Evolutionary conservation across 192 early-diverging fungal species (phyloP).

Genomic region (Linnemannia schmuckeri): DNA sequence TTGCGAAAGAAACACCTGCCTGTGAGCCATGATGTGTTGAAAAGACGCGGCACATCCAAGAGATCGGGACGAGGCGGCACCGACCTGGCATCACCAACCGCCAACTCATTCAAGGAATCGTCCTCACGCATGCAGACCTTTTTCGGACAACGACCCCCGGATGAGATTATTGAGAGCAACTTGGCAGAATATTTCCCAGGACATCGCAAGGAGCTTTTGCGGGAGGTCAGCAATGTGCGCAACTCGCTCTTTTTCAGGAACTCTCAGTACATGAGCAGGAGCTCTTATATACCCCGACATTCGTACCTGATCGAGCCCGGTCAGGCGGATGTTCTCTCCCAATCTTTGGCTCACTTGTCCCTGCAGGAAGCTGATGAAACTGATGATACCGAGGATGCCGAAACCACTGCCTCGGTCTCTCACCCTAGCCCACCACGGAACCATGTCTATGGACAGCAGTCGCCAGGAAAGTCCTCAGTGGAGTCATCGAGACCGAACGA

Average conservation of each 20-base stretch:
- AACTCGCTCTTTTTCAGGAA: constrained; percentile 46
- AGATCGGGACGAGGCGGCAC: constrained; percentile 18
- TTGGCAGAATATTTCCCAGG: constrained; percentile 93
- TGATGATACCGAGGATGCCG: constrained; percentile 23
- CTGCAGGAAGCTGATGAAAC: constrained; percentile 51
- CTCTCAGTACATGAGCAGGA: constrained; percentile 53
- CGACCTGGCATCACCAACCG: constrained; percentile 61
- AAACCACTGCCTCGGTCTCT: background rate
- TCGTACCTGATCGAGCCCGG: constrained; percentile 55
- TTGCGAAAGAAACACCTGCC: constrained; percentile 78
- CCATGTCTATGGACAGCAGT: background rate
- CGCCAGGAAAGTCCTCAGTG: background rate
- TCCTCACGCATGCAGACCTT: constrained; percentile 72
- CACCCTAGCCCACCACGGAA: background rate
- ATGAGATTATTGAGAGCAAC: constrained; percentile 93
- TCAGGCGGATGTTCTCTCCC: constrained; percentile 49
- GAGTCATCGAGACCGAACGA: constrained; percentile 3
- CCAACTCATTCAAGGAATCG: constrained; percentile 56
- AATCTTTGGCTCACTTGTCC: constrained; percentile 42
- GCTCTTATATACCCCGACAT: constrained; percentile 55
- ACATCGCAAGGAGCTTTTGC: constrained; percentile 57
- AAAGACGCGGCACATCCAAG: constrained; percentile 62
- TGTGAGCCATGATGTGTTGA: constrained; percentile 66
- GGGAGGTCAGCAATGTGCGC: constrained; percentile 52
- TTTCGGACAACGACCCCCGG: constrained; percentile 95